Evolutionary conservation across 371 early-diverging fungal genomes (phyloP).

Genomic region (Mortierella sp.): DNA sequence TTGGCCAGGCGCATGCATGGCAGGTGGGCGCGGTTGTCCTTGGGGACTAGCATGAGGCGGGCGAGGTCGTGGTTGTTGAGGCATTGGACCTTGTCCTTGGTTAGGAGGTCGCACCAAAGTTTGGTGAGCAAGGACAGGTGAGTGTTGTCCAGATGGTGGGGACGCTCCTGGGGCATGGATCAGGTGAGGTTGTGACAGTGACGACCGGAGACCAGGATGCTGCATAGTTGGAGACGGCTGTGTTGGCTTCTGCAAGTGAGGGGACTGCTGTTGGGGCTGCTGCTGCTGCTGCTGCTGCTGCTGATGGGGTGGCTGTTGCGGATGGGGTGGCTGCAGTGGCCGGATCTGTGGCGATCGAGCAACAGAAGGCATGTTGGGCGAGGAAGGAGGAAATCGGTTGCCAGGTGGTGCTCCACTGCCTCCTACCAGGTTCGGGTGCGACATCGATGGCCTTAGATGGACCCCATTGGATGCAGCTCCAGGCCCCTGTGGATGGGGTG

Average conservation of each 20-base stretch:
- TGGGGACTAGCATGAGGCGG: conserved; percentile 33
- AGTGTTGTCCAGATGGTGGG: conserved; percentile 27
- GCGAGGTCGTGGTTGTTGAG: conserved; percentile 36
- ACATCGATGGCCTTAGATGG: conserved; percentile 29
- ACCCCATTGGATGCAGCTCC: conserved; percentile 26
- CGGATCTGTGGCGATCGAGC: conserved; percentile 41
- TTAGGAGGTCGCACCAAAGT: conserved; percentile 22
- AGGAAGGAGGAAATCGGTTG: conserved; percentile 34
- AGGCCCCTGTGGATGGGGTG: background rate
- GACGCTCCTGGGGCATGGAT: conserved; percentile 24
- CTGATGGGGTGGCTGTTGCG: conserved; percentile 2
- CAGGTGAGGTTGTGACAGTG: conserved; percentile 32
- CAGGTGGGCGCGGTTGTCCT: conserved; percentile 18
- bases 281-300: no score
- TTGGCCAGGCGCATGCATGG: conserved; percentile 5
- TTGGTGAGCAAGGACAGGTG: conserved; percentile 33
- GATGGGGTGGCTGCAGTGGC: conserved; percentile 30
- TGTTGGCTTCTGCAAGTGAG: conserved; percentile 11
- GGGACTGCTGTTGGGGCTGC: conserved; percentile 21
- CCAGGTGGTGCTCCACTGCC: conserved; percentile 20
- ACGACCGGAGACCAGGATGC: conserved; percentile 28
- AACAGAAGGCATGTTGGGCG: conserved; percentile 14
- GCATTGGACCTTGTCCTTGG: no score
- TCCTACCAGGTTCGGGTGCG: conserved; percentile 32
- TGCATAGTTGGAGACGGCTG: no score